Base-by-base conservation (phyloP, 805 yeast species). In the Ogataea dorogensis region DNA sequence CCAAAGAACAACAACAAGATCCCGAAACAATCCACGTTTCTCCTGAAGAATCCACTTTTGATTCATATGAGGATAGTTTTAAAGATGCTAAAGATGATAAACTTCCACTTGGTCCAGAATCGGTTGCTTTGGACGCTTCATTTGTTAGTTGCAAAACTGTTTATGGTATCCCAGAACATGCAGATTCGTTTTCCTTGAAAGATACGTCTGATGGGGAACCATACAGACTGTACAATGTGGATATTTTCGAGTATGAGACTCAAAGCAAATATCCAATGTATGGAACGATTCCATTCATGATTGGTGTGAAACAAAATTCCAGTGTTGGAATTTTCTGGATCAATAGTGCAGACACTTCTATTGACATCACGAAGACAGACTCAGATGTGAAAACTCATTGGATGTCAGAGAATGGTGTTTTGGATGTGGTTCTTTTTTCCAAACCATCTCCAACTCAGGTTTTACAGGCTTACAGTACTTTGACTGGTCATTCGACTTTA, bases 91-190 rank as follows among this genome's bases (percentile, higher is more conserved):
- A 57, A 22, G 59, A 51, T 3, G 98, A 93, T 56, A 62, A 68
- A 3, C 46, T 84, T 9, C 86, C 88, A 6, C 62, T 84, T 24
- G 95, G 95, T 0, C 98, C 98, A 0, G 98, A 93, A 59, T 77
- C 96, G 0, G 70, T 93, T 17, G 96, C 82, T 0, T 46, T 85
- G 18, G 99, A 93, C 57, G 71, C 87, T 41, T 62, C 76, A 0
- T 80, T 93, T 46, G 54, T 61, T 3, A 79, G 77, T 1, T 81
- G 70, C 47, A 56, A 66, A 5, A 71, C 81, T 51, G 84, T 86
- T 1, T 93, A 76, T 58, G 99, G 99, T n/a, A 83, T 93, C 28
- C 98, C 98, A 0, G 98, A 93, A 59, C 98, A 93, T 54, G 91
- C 98, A 0, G 95, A 86, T 49, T 66, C 82, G 1, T 62, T 93